Evolutionary conservation across 768 basidiomycete genomes (phyloP), one percentile per base, ranked within the genome.

Genomic region (Russula vinacea): DNA sequence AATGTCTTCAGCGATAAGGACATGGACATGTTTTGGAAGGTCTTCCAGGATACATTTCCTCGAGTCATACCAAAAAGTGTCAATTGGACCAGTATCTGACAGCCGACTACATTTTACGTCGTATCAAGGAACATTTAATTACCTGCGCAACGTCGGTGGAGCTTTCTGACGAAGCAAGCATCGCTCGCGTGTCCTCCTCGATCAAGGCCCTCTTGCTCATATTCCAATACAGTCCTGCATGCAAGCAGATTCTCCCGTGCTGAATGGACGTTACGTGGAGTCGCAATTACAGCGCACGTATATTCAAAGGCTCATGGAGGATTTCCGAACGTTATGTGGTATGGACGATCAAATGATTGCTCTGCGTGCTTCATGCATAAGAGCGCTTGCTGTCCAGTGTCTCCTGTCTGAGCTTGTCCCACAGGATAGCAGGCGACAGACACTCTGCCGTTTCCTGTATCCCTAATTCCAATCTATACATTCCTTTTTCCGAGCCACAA

Each of bases 21-120:
- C 24, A 62, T 62, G 62, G 55, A 62, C 55, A 57, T 32, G n/a
- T 62, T 56, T n/a, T 50, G 26, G n/a, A n/a, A n/a, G n/a, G n/a
- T n/a, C n/a, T n/a, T n/a, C n/a, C n/a, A n/a, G n/a, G n/a, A n/a
- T n/a, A n/a, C n/a, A n/a, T n/a, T n/a, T n/a, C n/a, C n/a, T n/a
- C n/a, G n/a, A n/a, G n/a, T n/a, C n/a, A n/a, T n/a, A n/a, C n/a
- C n/a, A n/a, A n/a, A n/a, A n/a, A n/a, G n/a, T n/a, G n/a, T n/a
- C n/a, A n/a, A n/a, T n/a, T n/a, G n/a, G n/a, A n/a, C n/a, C n/a
- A n/a, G n/a, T n/a, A n/a, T n/a, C n/a, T n/a, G n/a, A n/a, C n/a
- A n/a, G n/a, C n/a, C n/a, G n/a, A n/a, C n/a, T n/a, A n/a, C n/a
- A n/a, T n/a, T n/a, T n/a, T n/a, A n/a, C n/a, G n/a, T n/a, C n/a